Percentiles rank a stretch among this genome's conserved stretches.
Conservation (phyloP, 1,284 basidiomycete genomes). For the Trichosporon ovoides region DNA sequence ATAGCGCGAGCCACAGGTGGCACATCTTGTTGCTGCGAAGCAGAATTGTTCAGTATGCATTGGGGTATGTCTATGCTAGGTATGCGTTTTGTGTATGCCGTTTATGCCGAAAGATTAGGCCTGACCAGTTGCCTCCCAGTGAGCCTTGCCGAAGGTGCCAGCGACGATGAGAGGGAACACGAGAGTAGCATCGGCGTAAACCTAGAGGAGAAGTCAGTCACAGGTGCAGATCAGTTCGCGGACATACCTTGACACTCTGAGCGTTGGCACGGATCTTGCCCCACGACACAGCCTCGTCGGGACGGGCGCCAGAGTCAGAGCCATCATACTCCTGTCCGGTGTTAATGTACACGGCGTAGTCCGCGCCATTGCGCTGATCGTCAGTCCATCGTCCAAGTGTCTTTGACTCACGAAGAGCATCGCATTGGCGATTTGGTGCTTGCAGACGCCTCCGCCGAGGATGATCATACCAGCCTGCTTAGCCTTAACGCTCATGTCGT, state of each 20-base stretch:
- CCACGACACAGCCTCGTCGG: conserved; percentile 99
- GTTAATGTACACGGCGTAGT: conserved; percentile 97
- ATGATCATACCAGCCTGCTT: conserved; percentile 98
- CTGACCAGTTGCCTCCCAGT: conserved; percentile 40
- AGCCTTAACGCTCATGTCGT: conserved; percentile 82
- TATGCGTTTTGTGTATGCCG: not conserved
- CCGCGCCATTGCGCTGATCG: conserved; percentile 76
- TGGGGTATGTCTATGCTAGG: conserved; percentile 10
- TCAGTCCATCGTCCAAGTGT: conserved; percentile 15
- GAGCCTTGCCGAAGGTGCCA: conserved; percentile 69
- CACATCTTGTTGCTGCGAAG: no score
- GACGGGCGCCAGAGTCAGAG: conserved; percentile 92
- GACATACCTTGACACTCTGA: conserved; percentile 77
- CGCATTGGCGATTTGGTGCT: conserved; percentile 98
- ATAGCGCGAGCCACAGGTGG: no score
- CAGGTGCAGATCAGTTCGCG: not conserved
- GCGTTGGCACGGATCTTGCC: conserved; percentile 92
- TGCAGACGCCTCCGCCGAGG: conserved; percentile 96
- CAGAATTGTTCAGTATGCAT: not conserved
- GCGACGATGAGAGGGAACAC: conserved; percentile 87
- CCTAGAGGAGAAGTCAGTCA: conserved; percentile 29
- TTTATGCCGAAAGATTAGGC: not conserved
- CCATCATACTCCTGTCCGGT: conserved; percentile 99
- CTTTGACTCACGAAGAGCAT: conserved; percentile 82
- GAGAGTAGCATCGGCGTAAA: conserved; percentile 67